Evolutionary conservation across 75 land plant species (phyloP).

Genomic region (Sequoiadendron giganteum): DNA sequence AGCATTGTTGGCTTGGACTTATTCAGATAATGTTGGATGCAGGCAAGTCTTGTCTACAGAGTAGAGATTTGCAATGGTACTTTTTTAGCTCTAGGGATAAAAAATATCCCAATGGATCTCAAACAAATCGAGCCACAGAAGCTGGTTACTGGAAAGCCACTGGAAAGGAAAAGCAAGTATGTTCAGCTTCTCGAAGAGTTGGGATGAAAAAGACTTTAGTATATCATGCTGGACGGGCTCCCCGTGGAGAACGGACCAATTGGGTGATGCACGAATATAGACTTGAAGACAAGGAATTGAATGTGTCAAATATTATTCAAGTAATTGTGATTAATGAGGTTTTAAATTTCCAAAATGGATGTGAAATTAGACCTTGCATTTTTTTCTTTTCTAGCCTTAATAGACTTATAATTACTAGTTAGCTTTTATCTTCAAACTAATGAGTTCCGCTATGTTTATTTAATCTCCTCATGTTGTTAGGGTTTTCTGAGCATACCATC

Average conservation of each 20-base stretch:
- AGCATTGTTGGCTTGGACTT: not conserved
- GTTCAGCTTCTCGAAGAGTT: conserved; percentile 21
- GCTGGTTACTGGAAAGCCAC: conserved; percentile 75
- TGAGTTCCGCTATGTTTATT: not conserved
- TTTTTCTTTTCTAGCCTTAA: not conserved
- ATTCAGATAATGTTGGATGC: not conserved
- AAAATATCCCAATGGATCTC: conserved; percentile 47
- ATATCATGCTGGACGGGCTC: conserved; percentile 8
- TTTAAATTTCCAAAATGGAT: not conserved
- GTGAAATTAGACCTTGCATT: not conserved
- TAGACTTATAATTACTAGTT: not conserved
- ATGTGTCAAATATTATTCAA: not conserved
- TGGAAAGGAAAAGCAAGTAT: conserved; percentile 47
- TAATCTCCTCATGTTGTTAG: not conserved
- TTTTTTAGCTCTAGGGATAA: conserved; percentile 47
- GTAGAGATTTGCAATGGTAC: conserved; percentile 52
- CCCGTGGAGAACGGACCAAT: conserved; percentile 7
- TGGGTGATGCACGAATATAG: conserved; percentile 22
- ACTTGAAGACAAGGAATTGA: conserved; percentile 8
- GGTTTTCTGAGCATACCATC: not conserved
- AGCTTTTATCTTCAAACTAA: not conserved
- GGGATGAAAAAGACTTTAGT: conserved; percentile 19
- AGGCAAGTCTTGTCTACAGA: conserved; percentile 38
- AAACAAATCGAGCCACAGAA: conserved; percentile 52
- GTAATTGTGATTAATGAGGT: not conserved